Conservation (phyloP, 768 basidiomycete species). For the Boletus tomentosulus region DNA sequence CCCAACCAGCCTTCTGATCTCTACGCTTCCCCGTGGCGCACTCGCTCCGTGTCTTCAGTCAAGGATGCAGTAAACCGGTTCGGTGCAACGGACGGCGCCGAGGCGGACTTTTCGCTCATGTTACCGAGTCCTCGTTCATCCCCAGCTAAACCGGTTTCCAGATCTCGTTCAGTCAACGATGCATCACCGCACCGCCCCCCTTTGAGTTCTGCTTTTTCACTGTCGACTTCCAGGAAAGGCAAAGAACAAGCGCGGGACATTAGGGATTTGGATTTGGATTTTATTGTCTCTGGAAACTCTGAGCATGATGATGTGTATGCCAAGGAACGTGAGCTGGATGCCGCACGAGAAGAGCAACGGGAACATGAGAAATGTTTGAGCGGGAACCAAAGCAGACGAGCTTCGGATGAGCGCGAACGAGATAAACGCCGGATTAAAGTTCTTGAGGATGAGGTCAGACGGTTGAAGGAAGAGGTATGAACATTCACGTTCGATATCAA, state of each 20-base stretch:
- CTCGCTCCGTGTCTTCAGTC: constrained; percentile 38
- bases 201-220: background rate
- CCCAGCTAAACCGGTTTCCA: constrained; percentile 27
- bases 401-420: constrained; percentile 40
- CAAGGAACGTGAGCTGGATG: constrained; percentile 59
- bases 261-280: constrained; percentile 24
- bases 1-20: constrained; percentile 4
- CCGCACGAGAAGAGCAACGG: constrained; percentile 50
- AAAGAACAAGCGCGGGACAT: constrained; percentile 40
- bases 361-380: constrained; percentile 40
- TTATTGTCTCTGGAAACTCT: constrained; percentile 38
- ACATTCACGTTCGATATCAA: background rate
- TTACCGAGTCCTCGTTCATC: constrained; percentile 43
- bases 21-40: constrained; percentile 31
- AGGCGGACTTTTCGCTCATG: constrained; percentile 50
- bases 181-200: constrained; percentile 1
- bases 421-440: constrained; percentile 62
- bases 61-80: constrained; percentile 50
- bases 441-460: constrained; percentile 63
- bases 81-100: constrained; percentile 35
- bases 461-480: constrained; percentile 54
- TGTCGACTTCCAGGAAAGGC: constrained; percentile 34
- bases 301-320: constrained; percentile 48
- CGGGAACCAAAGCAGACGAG: constrained; percentile 29
- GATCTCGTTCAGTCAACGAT: constrained; percentile 20